Base-by-base conservation (phyloP, 139 green algal genomes). In the Deuterostichococcus epilithicus region DNA sequence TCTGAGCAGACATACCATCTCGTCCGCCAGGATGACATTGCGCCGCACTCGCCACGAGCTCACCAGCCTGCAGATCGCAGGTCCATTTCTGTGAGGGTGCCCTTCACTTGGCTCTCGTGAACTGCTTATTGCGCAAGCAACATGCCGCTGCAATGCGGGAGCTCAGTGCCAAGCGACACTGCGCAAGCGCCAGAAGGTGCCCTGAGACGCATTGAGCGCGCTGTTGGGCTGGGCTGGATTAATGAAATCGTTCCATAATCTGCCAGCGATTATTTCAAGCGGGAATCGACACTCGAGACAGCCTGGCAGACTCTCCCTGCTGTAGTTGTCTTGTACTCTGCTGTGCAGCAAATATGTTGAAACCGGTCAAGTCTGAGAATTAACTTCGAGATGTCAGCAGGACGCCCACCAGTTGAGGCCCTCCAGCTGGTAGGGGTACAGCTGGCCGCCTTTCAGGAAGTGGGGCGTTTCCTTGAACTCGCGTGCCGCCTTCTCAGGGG, bases 371-470 rank as follows among this genome's bases (percentile, higher is more conserved):
- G 8, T 8, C 8, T 13, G 13, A 52, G 13, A 8, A 63, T 13
- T 20, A 13, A 63, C 5, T n/a, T n/a, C 3, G 18, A 63, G 13
- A 63, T 30, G 18, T n/a, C 13, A 13, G 42, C 42, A 52, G 42
- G 42, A 52, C 18, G 52, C 52, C 10, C 52, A 82, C 89, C 90
- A 95, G 85, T 94, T 94, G 28, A 95, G 86, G 15, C 89, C 90
- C 81, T 94, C 90, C 67, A 95, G 89, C 84, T 95, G 90, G 84
- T 95, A 95, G 15, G 82, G 68, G 82, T 95, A 83, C 80, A 93
- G 82, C 35, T 52, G 30, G 75, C 82, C 84, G 33, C 86, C 84
- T 15, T 33, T 38, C 66, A 93, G 85, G 60, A 81, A 93, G 22
- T 18, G 36, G 25, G 87, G 89, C 15, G 84, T 90, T 28, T 71